Base-by-base conservation (phyloP, 192 early-diverging fungal species). In the Gamsiella multidivaricata region DNA sequence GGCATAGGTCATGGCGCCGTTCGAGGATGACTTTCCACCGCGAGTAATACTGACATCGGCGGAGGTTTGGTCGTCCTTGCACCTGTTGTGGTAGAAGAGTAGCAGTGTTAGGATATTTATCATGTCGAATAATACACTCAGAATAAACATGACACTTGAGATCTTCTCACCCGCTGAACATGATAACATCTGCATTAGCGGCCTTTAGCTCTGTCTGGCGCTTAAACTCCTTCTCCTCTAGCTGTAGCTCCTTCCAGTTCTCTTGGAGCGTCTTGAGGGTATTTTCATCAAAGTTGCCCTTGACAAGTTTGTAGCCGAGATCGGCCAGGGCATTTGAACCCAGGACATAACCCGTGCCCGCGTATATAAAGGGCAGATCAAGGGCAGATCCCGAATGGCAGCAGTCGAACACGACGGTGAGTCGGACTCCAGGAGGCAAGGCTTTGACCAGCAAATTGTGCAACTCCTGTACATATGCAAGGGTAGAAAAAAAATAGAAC, bases 381-480 rank as follows among this genome's bases (percentile, higher is more conserved):
- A 91, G 67, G 1, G 87, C 88, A n/a, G 90, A 84, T 42, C 89
- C 90, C 47, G 90, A 91, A 66, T 92, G 90, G 68, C 90, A 92
- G 74, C 87, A 92, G 74, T 91, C 90, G 68, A 89, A 91, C 49
- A 91, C 84, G 6, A 81, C 90, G 1, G 90, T 91, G 57, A 92
- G 78, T n/a, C 89, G 88, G 10, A 84, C 86, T 23, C 90, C 88
- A 20, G 72, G 81, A 23, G 90, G 90, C 49, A 85, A 69, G 14
- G 59, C 46, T 31, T 79, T 60, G 18, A 83, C 83, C 23, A 85
- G 31, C 11, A 80, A 12, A 4, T 0, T 36, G 36, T 85, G 84
- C 18, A 85, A 34, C 20, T 83, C 74, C 67, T 83, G 39, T 15
- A 65, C n/a, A n/a, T n/a, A n/a, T n/a, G n/a, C n/a, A n/a, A 36